Evolutionary conservation across 768 basidiomycete species (phyloP).

Genomic region (Kwoniella europaea): DNA sequence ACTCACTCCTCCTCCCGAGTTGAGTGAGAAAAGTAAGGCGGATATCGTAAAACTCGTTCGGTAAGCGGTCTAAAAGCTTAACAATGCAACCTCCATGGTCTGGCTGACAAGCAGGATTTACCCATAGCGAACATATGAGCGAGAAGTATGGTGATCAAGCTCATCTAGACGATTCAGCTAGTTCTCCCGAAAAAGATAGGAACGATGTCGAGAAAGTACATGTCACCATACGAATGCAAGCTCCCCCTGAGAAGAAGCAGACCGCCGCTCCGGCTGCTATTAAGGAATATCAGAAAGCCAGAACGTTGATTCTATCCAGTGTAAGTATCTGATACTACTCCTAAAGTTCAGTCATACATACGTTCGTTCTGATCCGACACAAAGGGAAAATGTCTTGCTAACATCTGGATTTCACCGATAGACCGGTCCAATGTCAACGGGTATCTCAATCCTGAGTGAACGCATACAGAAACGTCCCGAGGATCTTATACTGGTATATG

Average conservation of each 20-base stretch:
- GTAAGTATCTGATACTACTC: constrained; percentile 19
- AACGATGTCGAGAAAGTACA: constrained; percentile 12
- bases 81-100: neutral
- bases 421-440: constrained; percentile 24
- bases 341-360: no score
- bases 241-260: constrained; percentile 15
- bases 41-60: constrained; percentile 15
- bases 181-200: constrained; percentile 2
- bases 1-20: constrained; percentile 31
- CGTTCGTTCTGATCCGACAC: no score
- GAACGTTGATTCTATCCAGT: constrained; percentile 11
- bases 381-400: neutral
- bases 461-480: constrained; percentile 24
- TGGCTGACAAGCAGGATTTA: neutral
- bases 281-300: constrained; percentile 24
- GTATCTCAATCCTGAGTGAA: constrained; percentile 28
- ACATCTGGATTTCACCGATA: neutral
- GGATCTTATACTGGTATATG: constrained; percentile 35
- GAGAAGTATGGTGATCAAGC: neutral
- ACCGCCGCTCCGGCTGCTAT: constrained; percentile 20
- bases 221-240: constrained; percentile 23
- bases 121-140: neutral
- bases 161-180: neutral
- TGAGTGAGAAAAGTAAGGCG: constrained; percentile 20
- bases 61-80: constrained; percentile 6